These are phyloP conservation scores for Vigna mungo DNA, from an alignment of 306 rosid species.

Conservation along the genomic window DNA sequence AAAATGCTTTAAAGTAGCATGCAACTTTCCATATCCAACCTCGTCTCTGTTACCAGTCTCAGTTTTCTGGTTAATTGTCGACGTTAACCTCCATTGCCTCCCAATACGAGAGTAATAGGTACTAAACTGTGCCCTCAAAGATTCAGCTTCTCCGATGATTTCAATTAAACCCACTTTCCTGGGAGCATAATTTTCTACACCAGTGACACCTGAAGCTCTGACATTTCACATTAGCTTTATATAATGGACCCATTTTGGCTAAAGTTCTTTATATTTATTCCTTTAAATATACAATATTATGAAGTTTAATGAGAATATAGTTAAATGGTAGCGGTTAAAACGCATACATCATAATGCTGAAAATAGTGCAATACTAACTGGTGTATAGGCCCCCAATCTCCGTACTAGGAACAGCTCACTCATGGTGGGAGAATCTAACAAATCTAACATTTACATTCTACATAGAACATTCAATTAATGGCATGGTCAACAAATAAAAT, in stretches of 20 bases:
- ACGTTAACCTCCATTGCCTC: conserved; percentile 39
- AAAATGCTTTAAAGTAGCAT: conserved; percentile 36
- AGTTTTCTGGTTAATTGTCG: conserved; percentile 35
- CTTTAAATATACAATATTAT: not conserved
- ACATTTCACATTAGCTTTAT: conserved; percentile 6
- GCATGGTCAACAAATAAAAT: conserved; percentile 25
- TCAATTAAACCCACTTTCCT: not conserved
- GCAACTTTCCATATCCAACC: conserved; percentile 25
- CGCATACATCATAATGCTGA: not conserved
- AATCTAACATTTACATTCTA: conserved; percentile 15
- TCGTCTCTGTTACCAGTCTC: conserved; percentile 18
- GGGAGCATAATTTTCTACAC: not conserved
- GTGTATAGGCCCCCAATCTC: not conserved
- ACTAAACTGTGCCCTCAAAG: not conserved
- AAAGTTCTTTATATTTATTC: not conserved
- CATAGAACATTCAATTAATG: conserved; percentile 7
- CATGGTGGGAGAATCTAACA: conserved; percentile 23
- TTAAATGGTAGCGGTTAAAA: not conserved
- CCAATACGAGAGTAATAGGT: conserved; percentile 2
- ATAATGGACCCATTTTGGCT: not conserved
- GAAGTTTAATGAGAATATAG: not conserved
- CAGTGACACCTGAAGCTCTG: not conserved
- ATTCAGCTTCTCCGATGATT: not conserved
- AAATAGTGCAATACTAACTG: not conserved
- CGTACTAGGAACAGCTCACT: not conserved